Conservation (phyloP, 1,284 basidiomycete genomes). For the Kwoniella shivajii region DNA sequence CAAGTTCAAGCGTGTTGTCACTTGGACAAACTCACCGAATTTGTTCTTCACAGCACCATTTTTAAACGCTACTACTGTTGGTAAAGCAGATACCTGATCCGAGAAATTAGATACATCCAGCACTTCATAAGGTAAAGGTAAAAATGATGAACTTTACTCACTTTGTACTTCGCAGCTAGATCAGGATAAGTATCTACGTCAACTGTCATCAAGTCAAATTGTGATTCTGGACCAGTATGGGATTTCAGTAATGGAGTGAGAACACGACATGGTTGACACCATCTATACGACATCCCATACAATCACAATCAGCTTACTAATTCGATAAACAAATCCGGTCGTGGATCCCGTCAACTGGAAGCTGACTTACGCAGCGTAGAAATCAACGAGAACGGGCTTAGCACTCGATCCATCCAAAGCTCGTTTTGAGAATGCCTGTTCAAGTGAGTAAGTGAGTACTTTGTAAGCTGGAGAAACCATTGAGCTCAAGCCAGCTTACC, state of each 20-base stretch:
- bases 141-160: too few species aligned
- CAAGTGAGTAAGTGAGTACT: background rate
- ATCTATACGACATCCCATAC: conserved; percentile 48
- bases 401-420: conserved; percentile 24
- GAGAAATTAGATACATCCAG: too few species aligned
- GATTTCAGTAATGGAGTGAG: conserved; percentile 49
- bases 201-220: conserved; percentile 48
- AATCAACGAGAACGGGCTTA: conserved; percentile 52
- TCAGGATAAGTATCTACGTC: conserved; percentile 51
- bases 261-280: conserved; percentile 54
- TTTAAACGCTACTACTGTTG: conserved; percentile 54
- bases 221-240: conserved; percentile 41
- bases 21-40: conserved; percentile 42
- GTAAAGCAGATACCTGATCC: conserved; percentile 47
- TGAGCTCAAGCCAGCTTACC: conserved; percentile 15
- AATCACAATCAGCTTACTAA: background rate
- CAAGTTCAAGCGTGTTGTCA: background rate
- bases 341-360: background rate
- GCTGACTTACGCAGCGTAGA: conserved; percentile 48
- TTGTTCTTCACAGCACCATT: conserved; percentile 51
- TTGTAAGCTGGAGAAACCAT: background rate
- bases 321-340: background rate
- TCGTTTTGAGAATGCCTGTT: conserved; percentile 33
- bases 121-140: too few species aligned
- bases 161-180: conserved; percentile 51